Evolutionary conservation across 169 alveolate genomes (phyloP).

Genomic region (Cryptosporidium tyzzeri): DNA sequence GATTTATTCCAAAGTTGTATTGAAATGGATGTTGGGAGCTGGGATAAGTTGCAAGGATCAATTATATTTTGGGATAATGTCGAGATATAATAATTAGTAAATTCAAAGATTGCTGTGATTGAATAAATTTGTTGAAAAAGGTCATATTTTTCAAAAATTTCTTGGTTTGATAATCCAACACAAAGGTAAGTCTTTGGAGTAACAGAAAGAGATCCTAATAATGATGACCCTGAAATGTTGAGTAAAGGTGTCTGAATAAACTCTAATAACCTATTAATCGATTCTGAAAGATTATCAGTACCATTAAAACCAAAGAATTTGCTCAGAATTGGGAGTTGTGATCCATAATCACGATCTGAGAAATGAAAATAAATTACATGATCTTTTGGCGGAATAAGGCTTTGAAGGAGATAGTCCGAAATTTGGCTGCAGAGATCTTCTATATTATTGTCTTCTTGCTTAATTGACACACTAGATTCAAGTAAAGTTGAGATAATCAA

Average conservation of each 20-base stretch:
- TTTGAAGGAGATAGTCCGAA: constrained; percentile 65
- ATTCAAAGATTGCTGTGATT: constrained; percentile 54
- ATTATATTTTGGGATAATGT: background rate
- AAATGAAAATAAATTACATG: constrained; percentile 17
- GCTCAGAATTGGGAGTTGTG: constrained; percentile 27
- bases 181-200: constrained; percentile 25
- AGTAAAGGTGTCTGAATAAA: constrained; percentile 39
- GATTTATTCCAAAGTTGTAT: constrained; percentile 26
- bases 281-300: background rate
- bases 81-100: constrained; percentile 1
- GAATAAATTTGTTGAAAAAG: constrained; percentile 65
- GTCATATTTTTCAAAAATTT: constrained; percentile 50
- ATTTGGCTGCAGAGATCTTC: constrained; percentile 39
- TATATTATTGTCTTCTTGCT: background rate
- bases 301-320: constrained; percentile 34
- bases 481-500: constrained; percentile 16
- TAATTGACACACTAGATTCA: background rate
- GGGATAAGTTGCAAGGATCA: background rate
- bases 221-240: constrained; percentile 19
- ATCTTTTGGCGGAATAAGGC: constrained; percentile 33
- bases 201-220: constrained; percentile 41
- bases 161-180: constrained; percentile 30
- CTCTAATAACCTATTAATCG: constrained; percentile 28
- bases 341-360: background rate
- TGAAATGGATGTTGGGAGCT: constrained; percentile 14